Base-by-base conservation (phyloP, 345 rosid species). In the Eutrema yunnanense region DNA sequence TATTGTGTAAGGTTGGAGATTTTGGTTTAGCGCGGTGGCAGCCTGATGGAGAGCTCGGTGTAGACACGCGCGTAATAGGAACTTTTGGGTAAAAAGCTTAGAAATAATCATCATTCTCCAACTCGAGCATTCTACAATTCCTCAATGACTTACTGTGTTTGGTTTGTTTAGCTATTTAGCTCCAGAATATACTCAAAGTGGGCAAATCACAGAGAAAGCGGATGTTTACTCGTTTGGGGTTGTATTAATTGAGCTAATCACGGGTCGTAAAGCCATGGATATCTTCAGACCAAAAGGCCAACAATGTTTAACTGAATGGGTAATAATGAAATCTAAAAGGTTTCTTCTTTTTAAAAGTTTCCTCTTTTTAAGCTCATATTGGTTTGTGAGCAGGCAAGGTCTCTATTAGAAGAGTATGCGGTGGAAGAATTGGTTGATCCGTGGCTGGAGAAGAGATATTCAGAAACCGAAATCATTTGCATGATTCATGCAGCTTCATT, bases 181-280 rank as follows among this genome's bases (percentile, higher is more conserved):
- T 53, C 99, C 99, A 37, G 99, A 96, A 60, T 92, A 96, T 70
- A 88, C 95, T 37, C 96, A 96, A 78, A 92, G 90, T 79, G 97
- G 99, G 47, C 99, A 92, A 74, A 90, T 96, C 68, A 96, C 99
- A 29, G 98, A 92, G 68, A 96, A 92, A 65, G 98, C 99, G 7
- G 99, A 92, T 82, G 98, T 96, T 14, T 96, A 90, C 80, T 96
- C 99, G 6, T 92, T 96, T 3, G 99, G 99, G 4, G 96, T 96
- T 57, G 98, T 92, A 32, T 64, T 96, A 73, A 85, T 92, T 19
- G 98, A 92, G 86, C 93, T 96, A 71, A 90, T 96, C 60, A 87
- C 98, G 0, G 99, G 99, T 71, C 80, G 98, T 72, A 96, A 90
- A 82, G 97, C 99, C 9, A 90, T 96, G 74, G 97, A 92, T 65